Evolutionary conservation across 208 protist genomes (phyloP).

Genomic region (Trypanosoma avium): DNA sequence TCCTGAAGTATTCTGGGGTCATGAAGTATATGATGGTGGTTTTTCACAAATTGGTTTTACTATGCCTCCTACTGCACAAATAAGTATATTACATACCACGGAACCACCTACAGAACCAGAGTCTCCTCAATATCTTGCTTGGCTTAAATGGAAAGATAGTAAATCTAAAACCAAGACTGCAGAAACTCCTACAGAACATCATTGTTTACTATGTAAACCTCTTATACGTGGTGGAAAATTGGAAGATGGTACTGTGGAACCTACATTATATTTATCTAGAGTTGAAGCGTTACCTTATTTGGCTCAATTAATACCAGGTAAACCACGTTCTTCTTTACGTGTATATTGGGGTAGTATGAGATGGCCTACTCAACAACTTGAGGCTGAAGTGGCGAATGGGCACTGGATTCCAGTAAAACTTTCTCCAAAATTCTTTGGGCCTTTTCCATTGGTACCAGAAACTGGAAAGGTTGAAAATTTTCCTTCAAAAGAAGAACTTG

Average conservation of each 20-base stretch:
- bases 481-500: conserved; percentile 62
- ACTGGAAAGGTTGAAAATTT: conserved; percentile 45
- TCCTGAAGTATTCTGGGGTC: conserved; percentile 89
- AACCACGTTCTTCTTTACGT: conserved; percentile 74
- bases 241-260: conserved; percentile 62
- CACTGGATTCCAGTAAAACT: conserved; percentile 83
- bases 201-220: conserved; percentile 59
- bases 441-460: conserved; percentile 42
- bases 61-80: conserved; percentile 84
- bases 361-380: conserved; percentile 74
- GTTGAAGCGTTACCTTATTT: conserved; percentile 82
- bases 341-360: conserved; percentile 87
- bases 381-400: conserved; percentile 78
- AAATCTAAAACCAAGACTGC: conserved; percentile 18
- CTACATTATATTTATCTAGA: conserved; percentile 78
- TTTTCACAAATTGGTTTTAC: conserved; percentile 83
- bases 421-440: conserved; percentile 75
- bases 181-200: conserved; percentile 28
- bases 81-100: conserved; percentile 77
- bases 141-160: conserved; percentile 63
- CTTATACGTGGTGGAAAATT: conserved; percentile 50
- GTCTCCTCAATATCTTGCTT: conserved; percentile 35
- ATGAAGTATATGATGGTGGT: conserved; percentile 84
- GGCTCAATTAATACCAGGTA: conserved; percentile 53
- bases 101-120: conserved; percentile 44